Evolutionary conservation across 768 basidiomycete species (phyloP), one percentile per base, ranked within the genome.

Genomic region (Cyathus striatus): DNA sequence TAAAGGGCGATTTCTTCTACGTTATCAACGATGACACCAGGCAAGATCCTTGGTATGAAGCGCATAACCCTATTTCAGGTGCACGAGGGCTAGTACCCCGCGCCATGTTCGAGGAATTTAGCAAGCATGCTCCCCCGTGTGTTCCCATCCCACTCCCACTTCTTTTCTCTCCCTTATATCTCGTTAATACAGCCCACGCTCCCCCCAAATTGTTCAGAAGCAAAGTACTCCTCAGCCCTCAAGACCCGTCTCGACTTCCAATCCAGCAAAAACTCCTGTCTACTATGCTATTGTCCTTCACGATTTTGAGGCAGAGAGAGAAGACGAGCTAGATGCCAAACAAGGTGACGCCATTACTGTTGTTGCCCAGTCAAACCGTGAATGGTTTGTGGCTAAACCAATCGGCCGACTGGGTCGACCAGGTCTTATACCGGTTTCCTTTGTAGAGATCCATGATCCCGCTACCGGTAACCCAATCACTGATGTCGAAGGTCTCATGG

Each of bases 301-400:
- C 57, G 94, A 98, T 56, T 99, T 99, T 53, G 61, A 71, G 10
- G 94, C 96, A n/a, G 96, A 99, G 63, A 79, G 96, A 35, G 78
- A 90, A 3, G 96, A 99, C 59, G 96, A 99, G 57, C 81, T 99
- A 36, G 94, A 95, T 47, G 95, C 95, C 1, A 92, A 87, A 55
- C 79, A 84, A 1, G 95, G 94, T 25, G 96, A 99, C 55, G 76
- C 90, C 6, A 90, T 99, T 58, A 88, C 94, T 14, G 91, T 99
- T 47, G 96, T 98, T 44, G 96, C 96, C 0, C 96, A 98, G 62
- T 97, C 94, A n/a, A 99, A 98, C 58, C 90, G 92, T 50, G 96
- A 99, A 62, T 99, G 96, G 96, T 98, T 97, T 62, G 96, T 99
- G 38, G 96, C 96, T 21, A 99, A 99, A 65, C 92, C 95, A 10